Percentiles rank a stretch among this genome's conserved stretches.
Evolutionary conservation across 306 rosid species (phyloP).

Genomic region (Prunus dulcis): DNA sequence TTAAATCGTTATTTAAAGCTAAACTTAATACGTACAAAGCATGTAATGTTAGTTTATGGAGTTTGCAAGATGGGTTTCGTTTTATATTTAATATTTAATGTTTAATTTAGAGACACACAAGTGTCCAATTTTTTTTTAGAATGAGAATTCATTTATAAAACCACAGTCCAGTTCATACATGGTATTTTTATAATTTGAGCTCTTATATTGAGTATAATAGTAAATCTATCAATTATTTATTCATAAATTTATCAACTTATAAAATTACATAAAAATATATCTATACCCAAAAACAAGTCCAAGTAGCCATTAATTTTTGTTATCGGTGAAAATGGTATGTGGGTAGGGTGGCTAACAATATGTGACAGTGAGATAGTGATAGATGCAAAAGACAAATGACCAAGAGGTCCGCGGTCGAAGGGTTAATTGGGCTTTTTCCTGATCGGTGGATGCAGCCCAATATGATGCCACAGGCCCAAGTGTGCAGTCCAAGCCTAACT

Average conservation of each 20-base stretch:
- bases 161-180: too few relatives aligned
- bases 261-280: neutral
- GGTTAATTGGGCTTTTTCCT: neutral
- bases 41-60: slow-evolving; percentile 1
- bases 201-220: too few relatives aligned
- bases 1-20: neutral
- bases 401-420: neutral
- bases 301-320: too few relatives aligned
- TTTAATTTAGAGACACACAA: neutral
- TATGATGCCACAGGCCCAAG: neutral
- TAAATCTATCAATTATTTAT: too few relatives aligned
- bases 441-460: neutral
- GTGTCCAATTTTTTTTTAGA: neutral
- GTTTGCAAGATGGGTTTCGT: slow-evolving; percentile 10
- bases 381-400: too few relatives aligned
- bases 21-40: slow-evolving; percentile 7
- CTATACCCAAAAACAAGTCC: too few relatives aligned
- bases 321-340: too few relatives aligned
- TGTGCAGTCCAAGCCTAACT: neutral
- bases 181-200: too few relatives aligned
- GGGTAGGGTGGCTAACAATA: too few relatives aligned
- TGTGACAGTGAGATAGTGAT: too few relatives aligned
- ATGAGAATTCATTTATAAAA: too few relatives aligned
- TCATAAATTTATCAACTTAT: neutral
- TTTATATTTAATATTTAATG: neutral